Base-by-base conservation (phyloP, 2,329 filamentous ascomycete genomes). In the Colletotrichum sp. region DNA sequence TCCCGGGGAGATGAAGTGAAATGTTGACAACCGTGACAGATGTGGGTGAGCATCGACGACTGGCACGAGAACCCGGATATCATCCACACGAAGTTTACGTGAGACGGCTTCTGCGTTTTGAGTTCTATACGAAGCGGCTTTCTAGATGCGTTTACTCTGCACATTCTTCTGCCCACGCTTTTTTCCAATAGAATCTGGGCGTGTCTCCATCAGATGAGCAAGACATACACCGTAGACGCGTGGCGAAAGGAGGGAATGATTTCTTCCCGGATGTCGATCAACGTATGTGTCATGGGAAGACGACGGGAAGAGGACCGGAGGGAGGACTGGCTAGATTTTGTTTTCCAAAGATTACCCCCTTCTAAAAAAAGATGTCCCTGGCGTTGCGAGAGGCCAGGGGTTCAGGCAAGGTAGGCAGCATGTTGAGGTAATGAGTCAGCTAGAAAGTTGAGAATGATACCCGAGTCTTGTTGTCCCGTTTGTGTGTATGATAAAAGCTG, bases 61-160 rank as follows among this genome's bases (percentile, higher is more conserved):
- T 99, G 97, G 97, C 97, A 99, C 85, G 97, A 99, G 90, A 98
- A 99, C 84, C 97, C 97, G 21, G 96, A 99, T 83, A 97, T 99
- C 81, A 99, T 99, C 83, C 96, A 99, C 87, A 97, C 95, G 83
- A 99, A 98, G 87, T 98, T 99, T 86, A 96, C 95, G 82, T 98
- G 90, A 86, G 62, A 72, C 34, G 74, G 36, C 39, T 34, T 57
- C 15, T 74, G 30, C 44, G 44, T 21, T 62, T 68, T 67, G 44
- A 18, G 8, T 39, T 59, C 69, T 59, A 64, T 67, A 74, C 18
- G 21, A 44, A 64, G 57, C 49, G 44, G 55, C 32, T 55, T 36
- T 30, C 59, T 32, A 69, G 39, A 63, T 21, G 28, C 24, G 16
- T 59, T 66, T 66, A 30, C 28, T 34, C 13, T 52, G 44, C 44